These are phyloP conservation scores for Aspergillus novofumigatus DNA, from an alignment of 2,329 filamentous ascomycete genomes.

Conservation along the genomic window DNA sequence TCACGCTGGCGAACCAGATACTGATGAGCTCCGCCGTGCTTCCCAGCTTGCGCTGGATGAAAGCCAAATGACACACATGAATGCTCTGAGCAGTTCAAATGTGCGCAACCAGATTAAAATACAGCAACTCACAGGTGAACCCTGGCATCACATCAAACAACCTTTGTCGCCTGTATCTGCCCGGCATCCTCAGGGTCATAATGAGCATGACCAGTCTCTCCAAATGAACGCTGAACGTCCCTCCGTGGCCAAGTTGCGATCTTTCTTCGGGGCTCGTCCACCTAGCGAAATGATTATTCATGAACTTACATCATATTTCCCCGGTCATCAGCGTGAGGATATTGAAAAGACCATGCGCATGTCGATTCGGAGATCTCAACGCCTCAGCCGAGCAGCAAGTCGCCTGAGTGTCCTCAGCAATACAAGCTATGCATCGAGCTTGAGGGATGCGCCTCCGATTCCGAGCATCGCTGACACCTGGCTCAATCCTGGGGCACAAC, in stretches of 20 bases:
- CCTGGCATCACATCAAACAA: conserved; percentile 78
- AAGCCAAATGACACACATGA: conserved; percentile 66
- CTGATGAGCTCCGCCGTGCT: conserved; percentile 79
- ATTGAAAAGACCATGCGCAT: conserved; percentile 94
- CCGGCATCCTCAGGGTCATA: conserved; percentile 26
- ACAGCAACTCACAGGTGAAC: conserved; percentile 83
- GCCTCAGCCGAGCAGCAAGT: conserved; percentile 87
- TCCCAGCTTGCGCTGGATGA: conserved; percentile 88
- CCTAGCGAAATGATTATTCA: conserved; percentile 97
- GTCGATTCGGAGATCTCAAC: conserved; percentile 83
- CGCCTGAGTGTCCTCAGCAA: conserved; percentile 92
- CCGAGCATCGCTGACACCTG: conserved; percentile 93
- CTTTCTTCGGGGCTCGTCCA: conserved; percentile 84
- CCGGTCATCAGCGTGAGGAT: conserved; percentile 86
- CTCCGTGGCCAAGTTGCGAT: conserved; percentile 40
- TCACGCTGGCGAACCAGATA: conserved; percentile 84
- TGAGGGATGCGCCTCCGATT: conserved; percentile 89
- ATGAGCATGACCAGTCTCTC: conserved; percentile 25
- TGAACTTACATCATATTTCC: conserved; percentile 95
- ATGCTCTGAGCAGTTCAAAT: conserved; percentile 58
- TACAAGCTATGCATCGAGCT: conserved; percentile 84
- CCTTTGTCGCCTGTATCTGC: conserved; percentile 70
- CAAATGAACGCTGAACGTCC: conserved; percentile 27
- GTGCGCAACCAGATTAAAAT: conserved; percentile 81
- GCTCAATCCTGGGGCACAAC: conserved; percentile 61